Conservation (phyloP, 2,329 filamentous ascomycete genomes). For the Penicillium sp. region DNA sequence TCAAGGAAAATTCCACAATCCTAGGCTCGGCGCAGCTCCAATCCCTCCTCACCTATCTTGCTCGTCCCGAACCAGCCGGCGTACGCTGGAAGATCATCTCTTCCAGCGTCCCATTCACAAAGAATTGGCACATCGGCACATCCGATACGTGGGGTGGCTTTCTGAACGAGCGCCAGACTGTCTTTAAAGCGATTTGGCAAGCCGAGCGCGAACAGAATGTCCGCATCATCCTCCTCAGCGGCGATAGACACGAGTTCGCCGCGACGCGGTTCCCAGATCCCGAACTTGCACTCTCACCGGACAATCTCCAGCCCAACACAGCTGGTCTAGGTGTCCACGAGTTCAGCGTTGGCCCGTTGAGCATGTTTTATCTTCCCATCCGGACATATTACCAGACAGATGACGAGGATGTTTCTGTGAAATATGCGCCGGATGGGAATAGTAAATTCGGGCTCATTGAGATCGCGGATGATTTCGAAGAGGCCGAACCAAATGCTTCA, state of each 20-base stretch:
- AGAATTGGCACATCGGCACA: conserved; percentile 90
- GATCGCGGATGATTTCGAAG: conserved; percentile 64
- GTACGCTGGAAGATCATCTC: conserved; percentile 93
- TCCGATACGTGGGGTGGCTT: conserved; percentile 95
- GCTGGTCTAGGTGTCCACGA: conserved; percentile 63
- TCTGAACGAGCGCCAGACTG: conserved; percentile 69
- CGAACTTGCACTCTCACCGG: conserved; percentile 14
- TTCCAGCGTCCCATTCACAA: conserved; percentile 90
- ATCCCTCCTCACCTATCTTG: conserved; percentile 76
- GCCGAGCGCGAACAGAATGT: conserved; percentile 67
- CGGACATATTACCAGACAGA: conserved; percentile 80
- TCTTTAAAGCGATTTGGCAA: conserved; percentile 92
- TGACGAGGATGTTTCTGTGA: conserved; percentile 76
- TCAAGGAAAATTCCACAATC: conserved; percentile 71
- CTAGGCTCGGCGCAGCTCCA: conserved; percentile 74
- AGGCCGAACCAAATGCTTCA: conserved; percentile 13
- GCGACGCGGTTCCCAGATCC: conserved; percentile 70
- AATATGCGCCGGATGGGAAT: conserved; percentile 78
- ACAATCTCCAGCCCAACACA: conserved; percentile 21
- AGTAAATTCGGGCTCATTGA: conserved; percentile 85
- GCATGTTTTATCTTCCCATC: conserved; percentile 88
- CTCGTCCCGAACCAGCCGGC: conserved; percentile 67
- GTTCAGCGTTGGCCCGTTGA: conserved; percentile 86
- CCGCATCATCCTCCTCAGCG: conserved; percentile 80
- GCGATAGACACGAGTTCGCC: conserved; percentile 95